These are phyloP conservation scores for Tilletia horrida DNA, from an alignment of 1,284 basidiomycete species.

Conservation along the genomic window DNA sequence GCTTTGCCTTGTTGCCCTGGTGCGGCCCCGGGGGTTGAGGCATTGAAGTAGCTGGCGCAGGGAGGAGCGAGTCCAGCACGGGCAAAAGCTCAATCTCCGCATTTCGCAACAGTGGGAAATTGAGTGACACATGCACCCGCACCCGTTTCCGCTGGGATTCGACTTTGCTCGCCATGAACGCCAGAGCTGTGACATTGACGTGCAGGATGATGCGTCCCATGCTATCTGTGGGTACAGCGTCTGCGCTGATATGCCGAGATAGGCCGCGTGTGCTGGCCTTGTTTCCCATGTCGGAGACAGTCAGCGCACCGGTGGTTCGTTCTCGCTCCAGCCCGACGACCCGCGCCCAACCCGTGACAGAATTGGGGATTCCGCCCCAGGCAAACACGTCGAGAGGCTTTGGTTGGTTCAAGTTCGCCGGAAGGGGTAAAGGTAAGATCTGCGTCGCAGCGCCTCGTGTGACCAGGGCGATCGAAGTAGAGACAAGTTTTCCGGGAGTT, in stretches of 20 bases:
- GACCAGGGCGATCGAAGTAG: conserved; percentile 1
- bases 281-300: background rate
- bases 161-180: conserved; percentile 11
- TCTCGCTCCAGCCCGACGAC: conserved; percentile 3
- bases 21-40: background rate
- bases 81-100: conserved; percentile 16
- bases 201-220: conserved; percentile 14
- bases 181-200: background rate
- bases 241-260: background rate
- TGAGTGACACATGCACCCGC: conserved; percentile 6
- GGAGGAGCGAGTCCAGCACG: background rate
- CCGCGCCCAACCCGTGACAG: conserved; percentile 7
- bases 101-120: background rate
- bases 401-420: background rate
- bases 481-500: conserved; percentile 2
- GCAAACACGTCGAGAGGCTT: background rate
- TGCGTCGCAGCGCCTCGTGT: background rate
- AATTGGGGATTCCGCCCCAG: conserved; percentile 7
- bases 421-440: background rate
- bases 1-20: conserved; percentile 2
- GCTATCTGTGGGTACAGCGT: background rate
- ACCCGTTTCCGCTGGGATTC: background rate
- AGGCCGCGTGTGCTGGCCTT: background rate
- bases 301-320: background rate
- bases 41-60: background rate